phyloP scores from a whole-genome alignment of 2,329 filamentous ascomycete genomes.

The Aspergillus caelatus region DNA sequence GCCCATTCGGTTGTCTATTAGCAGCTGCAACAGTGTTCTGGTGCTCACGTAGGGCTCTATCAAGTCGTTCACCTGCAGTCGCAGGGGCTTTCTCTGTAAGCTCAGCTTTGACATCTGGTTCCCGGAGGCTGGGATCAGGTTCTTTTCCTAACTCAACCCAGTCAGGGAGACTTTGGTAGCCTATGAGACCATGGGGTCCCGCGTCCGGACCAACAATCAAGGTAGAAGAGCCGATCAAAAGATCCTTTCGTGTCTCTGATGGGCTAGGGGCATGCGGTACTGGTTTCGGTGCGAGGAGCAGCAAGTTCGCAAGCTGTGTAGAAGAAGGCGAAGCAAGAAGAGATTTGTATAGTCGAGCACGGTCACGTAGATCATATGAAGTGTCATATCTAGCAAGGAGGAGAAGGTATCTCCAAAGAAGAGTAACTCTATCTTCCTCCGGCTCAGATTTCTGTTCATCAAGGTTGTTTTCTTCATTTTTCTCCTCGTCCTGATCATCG shows the following conservation, averaged over 20 bases:
- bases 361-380: slow-evolving; percentile 92
- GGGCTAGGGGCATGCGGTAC: slow-evolving; percentile 89
- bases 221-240: slow-evolving; percentile 80
- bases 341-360: slow-evolving; percentile 83
- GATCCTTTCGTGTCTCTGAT: slow-evolving; percentile 77
- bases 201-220: slow-evolving; percentile 79
- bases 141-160: slow-evolving; percentile 84
- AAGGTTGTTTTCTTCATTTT: slow-evolving; percentile 31
- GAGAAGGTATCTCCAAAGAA: slow-evolving; percentile 82
- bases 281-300: slow-evolving; percentile 91
- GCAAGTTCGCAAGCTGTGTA: slow-evolving; percentile 82
- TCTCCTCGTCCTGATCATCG: slow-evolving; percentile 29
- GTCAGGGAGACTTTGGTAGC: slow-evolving; percentile 77
- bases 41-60: slow-evolving; percentile 48
- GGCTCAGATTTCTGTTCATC: slow-evolving; percentile 33
- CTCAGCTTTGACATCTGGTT: slow-evolving; percentile 53
- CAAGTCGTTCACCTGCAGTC: slow-evolving; percentile 48
- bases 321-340: slow-evolving; percentile 74
- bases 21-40: slow-evolving; percentile 31
- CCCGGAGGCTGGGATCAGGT: slow-evolving; percentile 73
- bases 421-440: slow-evolving; percentile 65
- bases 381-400: slow-evolving; percentile 88
- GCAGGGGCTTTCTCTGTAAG: slow-evolving; percentile 31
- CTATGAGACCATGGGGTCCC: slow-evolving; percentile 72
- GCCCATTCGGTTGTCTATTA: slow-evolving; percentile 21